These are phyloP conservation scores for Opeltia flavorubescens DNA, from an alignment of 495 filamentous ascomycete genomes.

Conservation along the genomic window DNA sequence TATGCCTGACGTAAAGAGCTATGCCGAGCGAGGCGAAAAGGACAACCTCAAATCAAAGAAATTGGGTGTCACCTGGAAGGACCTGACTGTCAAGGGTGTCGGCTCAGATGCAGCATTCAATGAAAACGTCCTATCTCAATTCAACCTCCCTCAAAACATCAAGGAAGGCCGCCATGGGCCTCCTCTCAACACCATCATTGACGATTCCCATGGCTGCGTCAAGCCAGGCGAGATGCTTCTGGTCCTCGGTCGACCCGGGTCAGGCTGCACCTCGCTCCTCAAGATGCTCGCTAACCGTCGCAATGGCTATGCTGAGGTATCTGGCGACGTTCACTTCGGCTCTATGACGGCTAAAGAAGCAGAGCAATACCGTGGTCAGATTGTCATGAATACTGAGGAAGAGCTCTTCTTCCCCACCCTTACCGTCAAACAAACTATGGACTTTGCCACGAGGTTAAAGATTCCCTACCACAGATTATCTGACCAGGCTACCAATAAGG, in stretches of 20 bases:
- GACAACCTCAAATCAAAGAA: constrained; percentile 32
- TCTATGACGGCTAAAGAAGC: constrained; percentile 45
- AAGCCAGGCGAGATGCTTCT: constrained; percentile 39
- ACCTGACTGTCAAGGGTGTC: constrained; percentile 30
- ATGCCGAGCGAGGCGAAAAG: constrained; percentile 29
- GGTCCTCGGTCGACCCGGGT: constrained; percentile 57
- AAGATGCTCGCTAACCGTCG: constrained; percentile 56
- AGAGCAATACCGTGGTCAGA: constrained; percentile 61
- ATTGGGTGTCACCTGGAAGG: constrained; percentile 43
- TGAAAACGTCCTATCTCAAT: constrained; percentile 39
- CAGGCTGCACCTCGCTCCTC: constrained; percentile 59
- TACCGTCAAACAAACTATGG: constrained; percentile 67
- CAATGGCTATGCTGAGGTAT: constrained; percentile 45
- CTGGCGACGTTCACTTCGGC: constrained; percentile 52
- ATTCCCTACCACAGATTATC: constrained; percentile 54
- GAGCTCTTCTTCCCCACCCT: constrained; percentile 66
- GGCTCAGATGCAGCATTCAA: constrained; percentile 32
- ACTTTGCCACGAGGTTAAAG: constrained; percentile 80
- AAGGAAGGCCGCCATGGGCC: constrained; percentile 25
- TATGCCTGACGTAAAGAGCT: constrained; percentile 29
- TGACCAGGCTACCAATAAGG: constrained; percentile 45
- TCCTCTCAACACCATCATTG: constrained; percentile 24
- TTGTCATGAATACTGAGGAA: constrained; percentile 73
- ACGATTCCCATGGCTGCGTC: constrained; percentile 32
- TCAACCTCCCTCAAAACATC: constrained; percentile 34